Conservation (phyloP, 192 early-diverging fungal genomes). For the Obelidium mucronatum region DNA sequence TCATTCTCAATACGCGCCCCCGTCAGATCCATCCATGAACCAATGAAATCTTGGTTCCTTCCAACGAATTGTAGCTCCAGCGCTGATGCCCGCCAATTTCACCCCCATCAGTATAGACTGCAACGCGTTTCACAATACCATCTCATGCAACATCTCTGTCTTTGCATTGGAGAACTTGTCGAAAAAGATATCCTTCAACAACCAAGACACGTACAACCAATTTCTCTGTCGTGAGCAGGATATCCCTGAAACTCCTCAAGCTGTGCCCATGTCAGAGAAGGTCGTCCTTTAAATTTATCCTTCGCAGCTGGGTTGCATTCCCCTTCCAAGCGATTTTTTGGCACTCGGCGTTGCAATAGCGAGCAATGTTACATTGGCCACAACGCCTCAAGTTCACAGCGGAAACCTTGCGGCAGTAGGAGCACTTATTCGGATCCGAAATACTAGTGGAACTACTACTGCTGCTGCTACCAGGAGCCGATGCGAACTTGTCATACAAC, state of each 20-base stretch:
- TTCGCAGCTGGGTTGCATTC: not conserved
- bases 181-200: not conserved
- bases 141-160: no score
- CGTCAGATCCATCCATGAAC: no score
- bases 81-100: not conserved
- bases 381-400: not conserved
- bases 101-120: not conserved
- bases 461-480: not conserved
- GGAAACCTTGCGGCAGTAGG: not conserved
- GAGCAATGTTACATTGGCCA: not conserved
- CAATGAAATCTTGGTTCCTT: not conserved
- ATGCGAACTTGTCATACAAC: not conserved
- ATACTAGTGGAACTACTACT: no score
- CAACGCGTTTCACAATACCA: not conserved
- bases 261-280: not conserved
- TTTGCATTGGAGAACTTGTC: not conserved
- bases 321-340: not conserved
- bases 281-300: not conserved
- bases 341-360: not conserved
- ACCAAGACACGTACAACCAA: not conserved
- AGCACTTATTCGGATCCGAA: not conserved
- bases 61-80: not conserved
- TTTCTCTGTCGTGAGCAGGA: not conserved
- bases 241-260: not conserved
- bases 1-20: no score